phyloP scores from a whole-genome alignment of 2,329 filamentous ascomycete genomes.

The Fusarium sp. region DNA sequence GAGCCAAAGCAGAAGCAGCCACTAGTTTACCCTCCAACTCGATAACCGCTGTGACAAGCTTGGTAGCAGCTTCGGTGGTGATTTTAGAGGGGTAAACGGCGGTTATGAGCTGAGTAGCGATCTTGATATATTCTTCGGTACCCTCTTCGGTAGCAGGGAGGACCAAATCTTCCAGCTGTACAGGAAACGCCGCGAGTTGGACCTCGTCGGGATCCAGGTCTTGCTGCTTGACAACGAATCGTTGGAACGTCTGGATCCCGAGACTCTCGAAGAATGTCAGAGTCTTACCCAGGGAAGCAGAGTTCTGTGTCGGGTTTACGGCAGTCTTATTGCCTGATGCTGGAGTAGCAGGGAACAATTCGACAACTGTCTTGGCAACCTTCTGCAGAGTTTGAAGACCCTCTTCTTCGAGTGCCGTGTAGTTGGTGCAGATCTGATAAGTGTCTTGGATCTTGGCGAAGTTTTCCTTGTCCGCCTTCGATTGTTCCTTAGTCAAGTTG shows the following conservation, averaged over 20 bases:
- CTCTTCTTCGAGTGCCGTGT: conserved; percentile 67
- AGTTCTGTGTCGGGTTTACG: background rate
- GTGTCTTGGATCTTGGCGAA: conserved; percentile 76
- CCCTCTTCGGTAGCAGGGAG: background rate
- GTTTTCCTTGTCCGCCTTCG: conserved; percentile 69
- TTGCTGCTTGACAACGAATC: background rate
- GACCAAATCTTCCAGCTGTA: no score
- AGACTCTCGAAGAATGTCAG: conserved; percentile 23
- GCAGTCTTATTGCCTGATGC: background rate
- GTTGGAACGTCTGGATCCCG: conserved; percentile 24
- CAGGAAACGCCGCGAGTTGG: background rate
- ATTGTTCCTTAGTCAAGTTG: conserved; percentile 51
- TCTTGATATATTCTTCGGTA: background rate
- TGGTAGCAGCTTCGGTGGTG: background rate
- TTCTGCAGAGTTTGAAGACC: conserved; percentile 70
- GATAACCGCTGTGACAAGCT: background rate
- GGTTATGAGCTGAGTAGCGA: conserved; percentile 13
- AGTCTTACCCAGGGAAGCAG: conserved; percentile 16
- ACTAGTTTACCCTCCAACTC: background rate
- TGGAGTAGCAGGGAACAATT: conserved; percentile 10
- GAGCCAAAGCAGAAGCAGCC: background rate
- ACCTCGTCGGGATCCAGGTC: conserved; percentile 5
- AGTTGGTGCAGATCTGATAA: conserved; percentile 77
- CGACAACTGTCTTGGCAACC: conserved; percentile 61
- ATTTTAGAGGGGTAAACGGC: conserved; percentile 17